Evolutionary conservation across 2,329 filamentous ascomycete species (phyloP).

Genomic region (Phialophora macrospora): DNA sequence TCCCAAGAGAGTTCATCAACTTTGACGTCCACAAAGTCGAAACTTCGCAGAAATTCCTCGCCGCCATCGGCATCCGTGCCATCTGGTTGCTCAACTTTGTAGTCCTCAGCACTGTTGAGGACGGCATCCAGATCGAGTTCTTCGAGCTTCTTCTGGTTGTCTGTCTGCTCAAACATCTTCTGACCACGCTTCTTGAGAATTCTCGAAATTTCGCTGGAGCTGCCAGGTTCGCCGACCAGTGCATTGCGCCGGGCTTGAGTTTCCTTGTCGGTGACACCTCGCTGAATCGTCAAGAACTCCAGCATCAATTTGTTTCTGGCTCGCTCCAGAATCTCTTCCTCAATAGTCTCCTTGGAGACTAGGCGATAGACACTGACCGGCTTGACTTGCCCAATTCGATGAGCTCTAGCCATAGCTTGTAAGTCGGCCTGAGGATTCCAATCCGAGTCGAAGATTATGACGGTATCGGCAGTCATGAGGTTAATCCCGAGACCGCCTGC

Average conservation of each 20-base stretch:
- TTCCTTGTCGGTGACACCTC: constrained; percentile 93
- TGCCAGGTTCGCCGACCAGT: constrained; percentile 74
- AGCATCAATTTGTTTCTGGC: constrained; percentile 97
- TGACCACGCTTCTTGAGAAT: constrained; percentile 98
- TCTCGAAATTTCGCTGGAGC: constrained; percentile 91
- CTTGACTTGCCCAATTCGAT: constrained; percentile 94
- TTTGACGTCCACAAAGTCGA: constrained; percentile 96
- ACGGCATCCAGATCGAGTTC: constrained; percentile 98
- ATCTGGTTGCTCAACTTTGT: constrained; percentile 93
- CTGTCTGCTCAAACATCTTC: constrained; percentile 97
- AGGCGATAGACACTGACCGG: constrained; percentile 96
- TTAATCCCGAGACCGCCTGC: constrained; percentile 99
- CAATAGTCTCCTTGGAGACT: constrained; percentile 96
- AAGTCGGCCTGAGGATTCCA: constrained; percentile 99
- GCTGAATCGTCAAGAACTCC: constrained; percentile 96
- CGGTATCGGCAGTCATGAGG: constrained; percentile 96
- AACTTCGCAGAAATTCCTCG: constrained; percentile 88
- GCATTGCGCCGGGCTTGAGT: constrained; percentile 69
- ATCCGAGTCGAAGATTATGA: constrained; percentile 96
- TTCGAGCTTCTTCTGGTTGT: constrained; percentile 94
- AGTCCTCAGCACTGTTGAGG: constrained; percentile 93
- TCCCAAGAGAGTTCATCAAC: constrained; percentile 94
- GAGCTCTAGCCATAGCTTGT: constrained; percentile 97
- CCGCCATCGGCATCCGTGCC: constrained; percentile 94
- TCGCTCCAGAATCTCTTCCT: constrained; percentile 95